These are phyloP conservation scores for Buxus sempervirens DNA, from an alignment of 164 flowering plant genomes.

Conservation along the genomic window DNA sequence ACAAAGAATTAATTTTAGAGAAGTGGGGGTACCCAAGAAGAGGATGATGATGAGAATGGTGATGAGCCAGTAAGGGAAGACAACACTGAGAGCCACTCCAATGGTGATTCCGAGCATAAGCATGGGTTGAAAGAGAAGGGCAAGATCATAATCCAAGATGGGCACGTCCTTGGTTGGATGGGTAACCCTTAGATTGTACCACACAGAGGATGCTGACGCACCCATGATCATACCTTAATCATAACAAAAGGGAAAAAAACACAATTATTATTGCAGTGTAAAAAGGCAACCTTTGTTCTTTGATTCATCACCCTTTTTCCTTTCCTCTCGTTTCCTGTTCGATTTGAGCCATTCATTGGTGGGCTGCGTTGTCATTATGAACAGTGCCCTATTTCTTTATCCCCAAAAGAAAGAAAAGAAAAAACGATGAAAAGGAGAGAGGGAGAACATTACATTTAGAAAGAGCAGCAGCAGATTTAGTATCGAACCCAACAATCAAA, in stretches of 20 bases:
- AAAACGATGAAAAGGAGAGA: background rate
- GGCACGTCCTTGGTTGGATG: slow-evolving; percentile 88
- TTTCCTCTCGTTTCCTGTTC: too few species aligned
- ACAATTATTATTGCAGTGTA: too few species aligned
- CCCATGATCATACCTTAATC: slow-evolving; percentile 97
- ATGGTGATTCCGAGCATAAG: slow-evolving; percentile 88
- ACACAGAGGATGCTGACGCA: slow-evolving; percentile 85
- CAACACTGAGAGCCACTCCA: slow-evolving; percentile 83
- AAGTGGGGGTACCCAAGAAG: slow-evolving; percentile 52
- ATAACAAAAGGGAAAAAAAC: too few species aligned
- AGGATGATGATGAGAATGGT: slow-evolving; percentile 90
- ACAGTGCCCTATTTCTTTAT: too few species aligned
- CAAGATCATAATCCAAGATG: slow-evolving; percentile 85
- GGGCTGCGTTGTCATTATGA: too few species aligned
- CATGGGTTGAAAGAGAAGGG: slow-evolving; percentile 94
- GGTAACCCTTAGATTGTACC: slow-evolving; percentile 86
- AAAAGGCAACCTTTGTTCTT: too few species aligned
- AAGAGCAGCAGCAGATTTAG: slow-evolving; percentile 96
- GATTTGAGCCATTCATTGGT: too few species aligned
- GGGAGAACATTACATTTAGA: slow-evolving; percentile 62
- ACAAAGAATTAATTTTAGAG: too few species aligned
- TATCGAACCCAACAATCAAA: slow-evolving; percentile 81
- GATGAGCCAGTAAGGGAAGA: slow-evolving; percentile 97
- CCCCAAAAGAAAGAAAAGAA: background rate
- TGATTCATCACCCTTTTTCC: too few species aligned